Evolutionary conservation across 169 alveolate genomes (phyloP), one percentile per base, ranked within the genome.

Genomic region (Babesia ovis): DNA sequence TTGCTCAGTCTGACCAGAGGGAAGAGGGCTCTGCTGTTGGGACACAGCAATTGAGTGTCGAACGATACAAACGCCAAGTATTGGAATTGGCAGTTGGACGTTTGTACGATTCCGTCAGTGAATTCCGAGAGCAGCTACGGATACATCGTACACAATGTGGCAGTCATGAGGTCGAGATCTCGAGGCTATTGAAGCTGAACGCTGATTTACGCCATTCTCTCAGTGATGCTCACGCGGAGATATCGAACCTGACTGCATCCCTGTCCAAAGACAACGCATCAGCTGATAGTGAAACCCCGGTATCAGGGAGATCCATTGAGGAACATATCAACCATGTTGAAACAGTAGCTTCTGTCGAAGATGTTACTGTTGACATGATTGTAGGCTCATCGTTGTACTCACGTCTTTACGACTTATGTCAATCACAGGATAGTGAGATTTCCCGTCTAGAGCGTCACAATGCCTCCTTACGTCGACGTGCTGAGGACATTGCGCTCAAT

Each of bases 331-430:
- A 27, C 3, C 70, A 39, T 3, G 77, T 31, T 8, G 29, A 53
- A 14, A 16, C 39, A 6, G 56, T 77, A 18, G 48, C 53, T 2
- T 25, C 50, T 23, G 35, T 68, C 0, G 86, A 77, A 23, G 86
- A 77, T n/a, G 60, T 77, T 6, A 68, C 86, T 18, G 74, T 16
- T 22, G 86, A 66, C 41, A 43, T 77, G 73, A 67, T 77, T 2
- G 43, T 77, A 6, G 86, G 86, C 50, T 68, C 86, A 11, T 6
- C 83, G 16, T 55, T 77, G 34, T 77, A 77, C 34, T 29, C 61
- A 3, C 32, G 69, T n/a, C n/a, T 77, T 6, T 68, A 50, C 23
- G 50, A 67, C 29, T 18, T 54, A 11, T 41, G 67, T 3, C 42
- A 55, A 55, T 9, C 46, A 23, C 46, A 54, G 68, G 86, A 77